Percentiles rank a stretch among this genome's conserved stretches.
These are phyloP conservation scores for Ophiorrhiza pumila DNA, from an alignment of 257 asterid species.

Conservation along the genomic window DNA sequence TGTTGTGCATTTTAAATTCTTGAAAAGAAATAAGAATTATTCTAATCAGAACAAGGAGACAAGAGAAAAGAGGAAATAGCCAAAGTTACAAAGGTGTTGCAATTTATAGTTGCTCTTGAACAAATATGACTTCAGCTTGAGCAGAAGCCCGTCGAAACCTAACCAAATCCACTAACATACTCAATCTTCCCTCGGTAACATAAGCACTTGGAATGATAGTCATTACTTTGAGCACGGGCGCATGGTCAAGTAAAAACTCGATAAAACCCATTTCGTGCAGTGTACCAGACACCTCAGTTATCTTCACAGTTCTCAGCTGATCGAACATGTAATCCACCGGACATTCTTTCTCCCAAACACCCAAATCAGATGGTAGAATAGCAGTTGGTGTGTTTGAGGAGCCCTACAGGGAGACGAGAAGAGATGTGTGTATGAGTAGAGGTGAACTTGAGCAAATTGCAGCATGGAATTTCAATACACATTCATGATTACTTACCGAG, in stretches of 20 bases:
- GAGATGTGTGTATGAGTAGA: neutral
- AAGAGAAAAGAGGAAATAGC: neutral
- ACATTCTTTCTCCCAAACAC: slow-evolving; percentile 43
- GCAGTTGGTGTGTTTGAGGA: slow-evolving; percentile 42
- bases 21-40: neutral
- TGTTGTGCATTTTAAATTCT: neutral
- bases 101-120: slow-evolving; percentile 34
- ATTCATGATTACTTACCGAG: slow-evolving; percentile 47
- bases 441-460: neutral
- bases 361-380: slow-evolving; percentile 31
- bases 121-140: slow-evolving; percentile 55
- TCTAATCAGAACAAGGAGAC: neutral
- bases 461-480: neutral
- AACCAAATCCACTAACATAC: slow-evolving; percentile 55
- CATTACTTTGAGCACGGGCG: slow-evolving; percentile 65
- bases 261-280: slow-evolving; percentile 67
- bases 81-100: neutral
- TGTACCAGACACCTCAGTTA: slow-evolving; percentile 54
- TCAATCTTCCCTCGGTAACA: slow-evolving; percentile 44
- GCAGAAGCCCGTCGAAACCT: slow-evolving; percentile 81
- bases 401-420: slow-evolving; percentile 37
- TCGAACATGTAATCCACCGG: slow-evolving; percentile 30
- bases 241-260: slow-evolving; percentile 58
- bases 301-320: slow-evolving; percentile 49
- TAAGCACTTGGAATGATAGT: slow-evolving; percentile 46